Evolutionary conservation across 1,284 basidiomycete species (phyloP).

Genomic region (Tilletia setariae): DNA sequence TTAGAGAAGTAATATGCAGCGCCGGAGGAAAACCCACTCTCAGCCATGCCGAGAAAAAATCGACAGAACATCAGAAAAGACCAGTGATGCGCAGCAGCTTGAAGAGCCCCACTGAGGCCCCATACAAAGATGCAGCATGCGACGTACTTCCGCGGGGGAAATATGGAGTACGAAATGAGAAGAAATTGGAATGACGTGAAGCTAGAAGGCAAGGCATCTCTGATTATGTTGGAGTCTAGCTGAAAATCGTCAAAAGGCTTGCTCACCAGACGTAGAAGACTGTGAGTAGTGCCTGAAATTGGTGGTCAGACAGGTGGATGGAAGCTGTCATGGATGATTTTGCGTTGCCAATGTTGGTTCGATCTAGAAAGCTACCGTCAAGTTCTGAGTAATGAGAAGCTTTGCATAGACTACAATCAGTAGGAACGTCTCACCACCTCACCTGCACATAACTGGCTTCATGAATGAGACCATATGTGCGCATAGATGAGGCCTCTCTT

Average conservation of each 20-base stretch:
- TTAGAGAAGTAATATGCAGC: slow-evolving; percentile 37
- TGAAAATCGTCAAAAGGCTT: not conserved
- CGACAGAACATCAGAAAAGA: slow-evolving; percentile 40
- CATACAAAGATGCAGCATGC: slow-evolving; percentile 39
- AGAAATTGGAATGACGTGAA: slow-evolving; percentile 32
- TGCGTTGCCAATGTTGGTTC: slow-evolving; percentile 40
- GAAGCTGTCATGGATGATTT: slow-evolving; percentile 35
- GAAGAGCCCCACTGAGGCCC: slow-evolving; percentile 37
- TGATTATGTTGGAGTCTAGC: not conserved
- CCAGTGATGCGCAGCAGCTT: slow-evolving; percentile 39
- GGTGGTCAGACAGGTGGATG: slow-evolving; percentile 30
- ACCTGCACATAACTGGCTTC: slow-evolving; percentile 26
- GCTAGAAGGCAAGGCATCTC: slow-evolving; percentile 9
- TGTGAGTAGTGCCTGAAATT: slow-evolving; percentile 48
- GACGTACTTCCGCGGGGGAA: slow-evolving; percentile 40
- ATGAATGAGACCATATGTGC: not conserved
- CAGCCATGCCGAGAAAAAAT: slow-evolving; percentile 41
- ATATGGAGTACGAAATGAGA: slow-evolving; percentile 40
- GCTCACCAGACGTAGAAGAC: slow-evolving; percentile 35
- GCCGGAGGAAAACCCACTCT: slow-evolving; percentile 46
- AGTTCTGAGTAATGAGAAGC: too few species aligned
- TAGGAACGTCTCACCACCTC: too few species aligned
- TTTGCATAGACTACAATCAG: too few species aligned
- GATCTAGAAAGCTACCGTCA: slow-evolving; percentile 35
- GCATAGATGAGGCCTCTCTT: too few species aligned